Base-by-base conservation (phyloP, 2,329 filamentous ascomycete genomes). In the Alternaria metachromatica region DNA sequence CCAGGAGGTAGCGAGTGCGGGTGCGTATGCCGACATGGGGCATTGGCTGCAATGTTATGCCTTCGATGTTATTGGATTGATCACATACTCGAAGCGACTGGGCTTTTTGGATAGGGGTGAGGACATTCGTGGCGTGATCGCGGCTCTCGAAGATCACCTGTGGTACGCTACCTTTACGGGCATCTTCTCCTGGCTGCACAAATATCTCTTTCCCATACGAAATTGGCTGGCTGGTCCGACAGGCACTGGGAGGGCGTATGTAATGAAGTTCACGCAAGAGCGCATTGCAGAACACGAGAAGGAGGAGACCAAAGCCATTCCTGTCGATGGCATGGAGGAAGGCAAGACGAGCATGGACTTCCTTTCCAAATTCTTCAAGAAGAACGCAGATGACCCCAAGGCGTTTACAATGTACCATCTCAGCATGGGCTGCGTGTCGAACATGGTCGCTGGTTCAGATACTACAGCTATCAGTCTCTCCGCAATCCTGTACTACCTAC, bases 401-500 rank as follows among this genome's bases (percentile, higher is more conserved):
- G 72, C 79, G 13, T 79, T 83, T 59, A 75, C 79, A 55, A 73
- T 78, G 50, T 75, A 73, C 11, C 78, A 72, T 56, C 65, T 84
- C 5, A 67, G 80, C 8, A 77, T 75, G 54, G 81, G 82, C 75
- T 76, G 76, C 1, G 76, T 78, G 3, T 65, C 51, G 3, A 72
- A 72, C 30, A 80, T 83, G 55, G 76, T 79, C 26, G 83, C 82
- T 6, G 82, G 81, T 11, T 78, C 76, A 10, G 82, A 84, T 56
- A 84, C 82, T 0, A 84, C 82, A 6, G 80, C 80, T 20, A 78
- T 81, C n/a, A 77, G 77, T 2, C 73, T 78, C 3, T 76, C 72
- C 7, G 66, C 65, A 10, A 68, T 74, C 6, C 49, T 72, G 1
- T 76, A 73, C 54, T 66, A 74, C 46, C 58, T 76, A 6, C 60